Percentiles rank a stretch among this genome's conserved stretches.
Evolutionary conservation across 495 filamentous ascomycete genomes (phyloP).

Genomic region (Penicillium coprophilum): DNA sequence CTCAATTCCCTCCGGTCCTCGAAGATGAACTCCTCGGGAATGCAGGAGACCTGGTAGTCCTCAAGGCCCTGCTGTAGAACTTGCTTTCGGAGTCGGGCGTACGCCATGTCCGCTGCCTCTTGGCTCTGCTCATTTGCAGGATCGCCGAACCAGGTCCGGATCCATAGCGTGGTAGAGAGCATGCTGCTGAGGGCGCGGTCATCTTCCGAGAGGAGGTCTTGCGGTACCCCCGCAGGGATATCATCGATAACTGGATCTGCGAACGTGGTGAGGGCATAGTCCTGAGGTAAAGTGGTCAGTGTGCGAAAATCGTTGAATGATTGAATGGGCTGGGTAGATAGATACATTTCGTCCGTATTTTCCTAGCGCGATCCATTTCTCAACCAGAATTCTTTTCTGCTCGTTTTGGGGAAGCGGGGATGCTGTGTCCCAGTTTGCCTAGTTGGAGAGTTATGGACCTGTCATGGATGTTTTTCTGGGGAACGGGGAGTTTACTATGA

Average conservation of each 20-base stretch:
- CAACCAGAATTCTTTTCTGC: slow-evolving; percentile 3
- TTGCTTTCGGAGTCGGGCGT: slow-evolving; percentile 4
- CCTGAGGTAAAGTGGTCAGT: slow-evolving; percentile 2
- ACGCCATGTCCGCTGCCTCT: slow-evolving; percentile 11
- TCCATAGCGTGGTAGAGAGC: slow-evolving; percentile 7
- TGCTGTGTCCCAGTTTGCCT: slow-evolving; percentile 4
- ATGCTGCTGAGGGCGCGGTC: slow-evolving; percentile 12
- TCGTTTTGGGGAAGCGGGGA: slow-evolving; percentile 1
- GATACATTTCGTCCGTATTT: slow-evolving; percentile 4
- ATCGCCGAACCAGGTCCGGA: slow-evolving; percentile 21
- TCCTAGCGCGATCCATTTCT: slow-evolving; percentile 8
- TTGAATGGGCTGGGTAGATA: not conserved
- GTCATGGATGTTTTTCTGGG: not conserved
- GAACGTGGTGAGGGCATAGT: slow-evolving; percentile 1
- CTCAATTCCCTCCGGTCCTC: slow-evolving; percentile 11
- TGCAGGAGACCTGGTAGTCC: not conserved
- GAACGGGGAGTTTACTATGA: slow-evolving; percentile 1
- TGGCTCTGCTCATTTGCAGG: slow-evolving; percentile 1
- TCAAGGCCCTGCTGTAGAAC: slow-evolving; percentile 1
- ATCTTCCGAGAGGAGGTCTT: slow-evolving; percentile 3
- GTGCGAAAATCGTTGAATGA: not conserved
- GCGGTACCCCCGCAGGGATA: not conserved
- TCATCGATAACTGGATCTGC: slow-evolving; percentile 1
- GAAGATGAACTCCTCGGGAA: slow-evolving; percentile 12
- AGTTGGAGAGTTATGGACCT: not conserved